These are phyloP conservation scores for Stagonosporopsis rhizophila DNA, from an alignment of 2,329 filamentous ascomycete genomes.

Conservation along the genomic window DNA sequence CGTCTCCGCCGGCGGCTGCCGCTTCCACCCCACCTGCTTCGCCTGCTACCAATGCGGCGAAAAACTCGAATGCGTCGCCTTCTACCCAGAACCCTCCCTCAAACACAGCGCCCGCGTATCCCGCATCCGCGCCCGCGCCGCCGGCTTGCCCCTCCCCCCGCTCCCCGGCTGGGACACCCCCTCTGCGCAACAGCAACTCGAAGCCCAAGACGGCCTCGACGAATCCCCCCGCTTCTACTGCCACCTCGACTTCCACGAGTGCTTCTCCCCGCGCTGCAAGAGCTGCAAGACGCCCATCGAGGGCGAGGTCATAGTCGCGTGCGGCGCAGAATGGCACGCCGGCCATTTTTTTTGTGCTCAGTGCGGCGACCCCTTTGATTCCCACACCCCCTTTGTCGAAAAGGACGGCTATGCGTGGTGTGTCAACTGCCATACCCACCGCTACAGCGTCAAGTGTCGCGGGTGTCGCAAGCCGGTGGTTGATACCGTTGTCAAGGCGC, in stretches of 20 bases:
- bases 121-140: constrained; percentile 71
- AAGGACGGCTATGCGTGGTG: constrained; percentile 99
- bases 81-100: constrained; percentile 86
- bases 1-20: constrained; percentile 78
- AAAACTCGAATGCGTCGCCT: constrained; percentile 90
- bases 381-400: constrained; percentile 82
- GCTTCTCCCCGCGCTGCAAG: constrained; percentile 91
- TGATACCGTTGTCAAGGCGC: constrained; percentile 86
- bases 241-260: constrained; percentile 97
- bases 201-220: constrained; percentile 68
- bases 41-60: constrained; percentile 87
- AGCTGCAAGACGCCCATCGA: constrained; percentile 97
- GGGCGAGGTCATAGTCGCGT: constrained; percentile 90
- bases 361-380: constrained; percentile 82
- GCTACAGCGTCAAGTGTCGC: constrained; percentile 87
- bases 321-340: constrained; percentile 94
- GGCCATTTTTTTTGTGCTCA: constrained; percentile 99
- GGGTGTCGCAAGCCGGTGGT: constrained; percentile 85
- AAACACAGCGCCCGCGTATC: constrained; percentile 74
- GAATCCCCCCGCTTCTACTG: constrained; percentile 84
- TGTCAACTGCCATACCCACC: constrained; percentile 87
- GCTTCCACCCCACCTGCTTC: constrained; percentile 95
- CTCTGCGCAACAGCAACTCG: constrained; percentile 64
- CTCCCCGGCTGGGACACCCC: constrained; percentile 55
- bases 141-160: constrained; percentile 57